phyloP scores from a whole-genome alignment of 345 rosid species.

The Leavenworthia alabamica region DNA sequence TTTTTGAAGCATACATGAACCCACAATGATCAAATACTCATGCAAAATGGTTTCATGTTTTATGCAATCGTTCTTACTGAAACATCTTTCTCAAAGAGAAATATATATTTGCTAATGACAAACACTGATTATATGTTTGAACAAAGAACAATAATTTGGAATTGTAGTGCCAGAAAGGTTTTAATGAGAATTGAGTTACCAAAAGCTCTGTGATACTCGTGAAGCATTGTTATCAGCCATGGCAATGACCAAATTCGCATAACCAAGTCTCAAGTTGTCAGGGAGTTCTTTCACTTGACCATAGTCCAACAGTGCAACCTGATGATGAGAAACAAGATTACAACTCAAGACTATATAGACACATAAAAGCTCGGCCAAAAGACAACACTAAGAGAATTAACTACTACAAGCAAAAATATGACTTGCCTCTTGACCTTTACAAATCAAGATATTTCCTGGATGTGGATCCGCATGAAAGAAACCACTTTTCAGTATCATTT shows the following conservation, averaged over 20 bases:
- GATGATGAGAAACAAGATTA: conserved; percentile 21
- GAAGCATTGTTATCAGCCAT: conserved; percentile 65
- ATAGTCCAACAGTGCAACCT: conserved; percentile 92
- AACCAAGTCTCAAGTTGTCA: conserved; percentile 68
- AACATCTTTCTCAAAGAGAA: neutral
- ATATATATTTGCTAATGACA: neutral
- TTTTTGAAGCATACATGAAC: neutral
- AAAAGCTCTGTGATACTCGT: conserved; percentile 60
- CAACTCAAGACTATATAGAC: neutral
- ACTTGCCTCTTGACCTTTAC: conserved; percentile 87
- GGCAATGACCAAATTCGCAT: conserved; percentile 81
- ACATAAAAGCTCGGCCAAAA: neutral
- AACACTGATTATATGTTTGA: neutral
- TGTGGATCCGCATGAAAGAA: conserved; percentile 97
- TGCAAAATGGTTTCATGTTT: too few species aligned
- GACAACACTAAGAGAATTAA: neutral
- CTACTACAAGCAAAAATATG: neutral
- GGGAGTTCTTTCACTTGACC: conserved; percentile 99
- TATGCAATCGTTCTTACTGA: neutral
- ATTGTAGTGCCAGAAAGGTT: neutral
- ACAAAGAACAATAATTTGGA: neutral
- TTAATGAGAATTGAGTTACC: conserved; percentile 36
- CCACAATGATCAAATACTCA: neutral
- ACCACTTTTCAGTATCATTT: conserved; percentile 95
- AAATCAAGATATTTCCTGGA: conserved; percentile 92